These are phyloP conservation scores for Botrytis porri DNA, from an alignment of 2,329 filamentous ascomycete genomes.

Conservation along the genomic window DNA sequence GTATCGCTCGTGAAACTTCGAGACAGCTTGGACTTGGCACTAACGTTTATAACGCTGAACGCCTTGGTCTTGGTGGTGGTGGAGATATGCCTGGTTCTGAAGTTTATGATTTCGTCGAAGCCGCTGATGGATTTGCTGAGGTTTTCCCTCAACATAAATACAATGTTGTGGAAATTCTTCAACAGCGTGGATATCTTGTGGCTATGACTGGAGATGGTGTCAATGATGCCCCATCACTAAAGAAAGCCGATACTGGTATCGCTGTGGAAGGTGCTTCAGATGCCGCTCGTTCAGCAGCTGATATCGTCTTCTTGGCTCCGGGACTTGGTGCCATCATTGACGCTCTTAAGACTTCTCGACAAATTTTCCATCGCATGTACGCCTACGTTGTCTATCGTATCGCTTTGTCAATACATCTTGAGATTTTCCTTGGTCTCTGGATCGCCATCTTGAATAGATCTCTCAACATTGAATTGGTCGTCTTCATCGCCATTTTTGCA, in stretches of 20 bases:
- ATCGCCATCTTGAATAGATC: constrained; percentile 83
- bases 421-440: constrained; percentile 89
- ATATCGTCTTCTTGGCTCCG: constrained; percentile 90
- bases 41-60: constrained; percentile 92
- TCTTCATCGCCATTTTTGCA: constrained; percentile 93
- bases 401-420: constrained; percentile 83
- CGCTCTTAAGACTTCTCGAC: constrained; percentile 85
- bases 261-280: constrained; percentile 90
- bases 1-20: constrained; percentile 88
- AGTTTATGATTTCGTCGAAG: constrained; percentile 93
- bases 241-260: constrained; percentile 96
- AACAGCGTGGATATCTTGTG: constrained; percentile 89
- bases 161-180: constrained; percentile 88
- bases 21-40: constrained; percentile 88
- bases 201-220: constrained; percentile 97
- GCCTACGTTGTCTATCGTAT: constrained; percentile 96
- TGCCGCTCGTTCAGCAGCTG: constrained; percentile 84
- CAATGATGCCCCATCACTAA: constrained; percentile 88
- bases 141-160: constrained; percentile 96
- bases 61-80: constrained; percentile 83
- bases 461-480: constrained; percentile 81
- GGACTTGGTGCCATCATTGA: constrained; percentile 91
- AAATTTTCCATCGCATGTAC: constrained; percentile 97
- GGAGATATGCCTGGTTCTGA: constrained; percentile 92
- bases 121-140: constrained; percentile 90